phyloP scores from a whole-genome alignment of 805 yeast genomes.

The Scheffersomyces lignosus region DNA sequence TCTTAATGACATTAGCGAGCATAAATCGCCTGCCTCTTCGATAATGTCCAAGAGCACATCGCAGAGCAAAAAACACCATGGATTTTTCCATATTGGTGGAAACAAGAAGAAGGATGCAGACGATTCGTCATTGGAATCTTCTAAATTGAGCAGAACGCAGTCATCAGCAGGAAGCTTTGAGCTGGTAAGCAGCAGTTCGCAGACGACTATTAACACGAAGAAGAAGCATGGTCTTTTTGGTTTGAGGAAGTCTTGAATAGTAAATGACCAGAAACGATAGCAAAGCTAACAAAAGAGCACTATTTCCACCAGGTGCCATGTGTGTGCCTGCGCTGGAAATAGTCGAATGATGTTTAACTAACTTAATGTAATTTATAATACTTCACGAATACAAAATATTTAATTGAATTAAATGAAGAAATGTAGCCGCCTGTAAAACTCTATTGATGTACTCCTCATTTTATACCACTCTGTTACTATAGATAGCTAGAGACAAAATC shows the following conservation, averaged over 20 bases:
- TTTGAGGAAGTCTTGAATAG: background rate
- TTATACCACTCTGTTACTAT: too few relatives aligned
- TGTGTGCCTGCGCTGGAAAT: too few relatives aligned
- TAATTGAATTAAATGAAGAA: too few relatives aligned
- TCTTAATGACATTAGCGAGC: background rate
- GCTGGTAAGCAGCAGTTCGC: conserved; percentile 1
- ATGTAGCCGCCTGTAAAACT: too few relatives aligned
- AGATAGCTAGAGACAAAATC: too few relatives aligned
- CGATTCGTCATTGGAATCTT: background rate
- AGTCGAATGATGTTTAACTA: too few relatives aligned
- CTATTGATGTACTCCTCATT: too few relatives aligned
- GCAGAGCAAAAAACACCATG: conserved; percentile 1
- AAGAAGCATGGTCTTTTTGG: conserved; percentile 7
- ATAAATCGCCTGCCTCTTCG: background rate
- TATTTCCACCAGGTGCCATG: too few relatives aligned
- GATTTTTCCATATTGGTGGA: conserved; percentile 4
- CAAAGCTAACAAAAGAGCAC: too few relatives aligned
- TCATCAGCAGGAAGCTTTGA: conserved; percentile 5
- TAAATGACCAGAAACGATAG: too few relatives aligned
- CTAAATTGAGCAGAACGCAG: conserved; percentile 2
- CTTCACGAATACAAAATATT: too few relatives aligned
- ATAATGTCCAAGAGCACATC: background rate
- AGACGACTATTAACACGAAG: conserved; percentile 4
- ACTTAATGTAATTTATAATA: too few relatives aligned
- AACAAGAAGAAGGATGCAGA: conserved; percentile 11